Evolutionary conservation across 1,139 yeast genomes (phyloP).

Genomic region (Candida sp.): DNA sequence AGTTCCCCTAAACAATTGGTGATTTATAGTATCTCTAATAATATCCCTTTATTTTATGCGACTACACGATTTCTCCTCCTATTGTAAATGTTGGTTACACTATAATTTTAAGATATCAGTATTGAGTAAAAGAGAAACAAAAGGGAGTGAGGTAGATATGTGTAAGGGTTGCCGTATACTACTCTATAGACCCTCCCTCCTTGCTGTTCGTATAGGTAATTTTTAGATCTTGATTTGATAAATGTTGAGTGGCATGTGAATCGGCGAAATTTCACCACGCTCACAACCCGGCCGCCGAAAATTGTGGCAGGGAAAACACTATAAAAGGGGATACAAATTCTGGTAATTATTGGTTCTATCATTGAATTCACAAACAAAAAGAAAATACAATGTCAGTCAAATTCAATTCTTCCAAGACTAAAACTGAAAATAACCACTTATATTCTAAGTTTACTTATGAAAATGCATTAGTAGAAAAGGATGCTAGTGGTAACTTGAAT

Average conservation of each 20-base stretch:
- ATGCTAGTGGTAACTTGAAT: conserved; percentile 50
- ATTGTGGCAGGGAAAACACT: conserved; percentile 5
- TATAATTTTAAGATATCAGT: no score
- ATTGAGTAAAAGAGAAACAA: no score
- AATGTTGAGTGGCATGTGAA: neutral
- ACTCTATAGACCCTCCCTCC: no score
- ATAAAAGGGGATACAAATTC: conserved; percentile 12
- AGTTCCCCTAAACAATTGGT: no score
- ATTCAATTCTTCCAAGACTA: conserved; percentile 61
- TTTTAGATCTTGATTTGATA: neutral
- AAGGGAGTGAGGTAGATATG: no score
- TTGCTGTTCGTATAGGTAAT: no score
- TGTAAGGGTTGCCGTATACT: no score
- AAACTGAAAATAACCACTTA: conserved; percentile 56
- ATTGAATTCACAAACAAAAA: no score
- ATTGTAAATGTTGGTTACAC: no score
- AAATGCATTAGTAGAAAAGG: conserved; percentile 36
- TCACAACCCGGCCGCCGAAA: neutral
- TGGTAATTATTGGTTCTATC: no score
- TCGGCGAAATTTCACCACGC: conserved; percentile 2
- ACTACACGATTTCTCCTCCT: neutral
- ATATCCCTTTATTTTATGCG: neutral
- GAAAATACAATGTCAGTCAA: conserved; percentile 13
- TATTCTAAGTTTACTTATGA: conserved; percentile 60
- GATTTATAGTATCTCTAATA: neutral